phyloP scores from a whole-genome alignment of 1,284 basidiomycete genomes.

The Trichosporon coremiiforme region DNA sequence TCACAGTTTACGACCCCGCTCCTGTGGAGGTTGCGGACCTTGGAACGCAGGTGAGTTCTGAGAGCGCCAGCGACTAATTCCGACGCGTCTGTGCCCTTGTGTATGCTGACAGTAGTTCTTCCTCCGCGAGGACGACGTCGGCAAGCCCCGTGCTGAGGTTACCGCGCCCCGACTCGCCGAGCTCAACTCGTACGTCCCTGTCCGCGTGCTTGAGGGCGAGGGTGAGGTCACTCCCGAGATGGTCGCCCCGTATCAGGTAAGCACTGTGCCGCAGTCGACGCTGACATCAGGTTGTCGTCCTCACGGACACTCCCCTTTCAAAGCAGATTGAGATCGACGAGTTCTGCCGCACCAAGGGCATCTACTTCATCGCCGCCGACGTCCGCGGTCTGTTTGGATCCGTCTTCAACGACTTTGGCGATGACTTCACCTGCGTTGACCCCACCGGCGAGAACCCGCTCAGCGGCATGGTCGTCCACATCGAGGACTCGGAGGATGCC shows the following conservation, averaged over 20 bases:
- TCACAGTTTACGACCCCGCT: conserved; percentile 93
- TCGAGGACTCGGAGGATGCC: conserved; percentile 81
- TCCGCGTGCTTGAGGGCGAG: conserved; percentile 72
- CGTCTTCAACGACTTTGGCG: conserved; percentile 95
- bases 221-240: conserved; percentile 77
- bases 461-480: conserved; percentile 91
- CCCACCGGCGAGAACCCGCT: conserved; percentile 92
- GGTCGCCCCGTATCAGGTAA: conserved; percentile 82
- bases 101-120: conserved; percentile 71
- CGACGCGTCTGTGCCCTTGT: too few species aligned
- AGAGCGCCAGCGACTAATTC: background rate
- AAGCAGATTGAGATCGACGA: conserved; percentile 95
- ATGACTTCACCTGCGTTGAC: conserved; percentile 92
- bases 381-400: conserved; percentile 94
- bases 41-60: conserved; percentile 76
- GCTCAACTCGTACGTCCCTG: conserved; percentile 94
- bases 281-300: conserved; percentile 73
- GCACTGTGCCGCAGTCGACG: conserved; percentile 34
- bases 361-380: conserved; percentile 90
- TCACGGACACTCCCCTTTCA: conserved; percentile 73
- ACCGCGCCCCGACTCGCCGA: conserved; percentile 90
- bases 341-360: conserved; percentile 83
- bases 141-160: conserved; percentile 81
- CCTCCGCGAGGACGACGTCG: conserved; percentile 82
- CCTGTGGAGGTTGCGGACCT: conserved; percentile 84